Evolutionary conservation across 2,329 filamentous ascomycete genomes (phyloP).

Genomic region (Colletotrichum sp.): DNA sequence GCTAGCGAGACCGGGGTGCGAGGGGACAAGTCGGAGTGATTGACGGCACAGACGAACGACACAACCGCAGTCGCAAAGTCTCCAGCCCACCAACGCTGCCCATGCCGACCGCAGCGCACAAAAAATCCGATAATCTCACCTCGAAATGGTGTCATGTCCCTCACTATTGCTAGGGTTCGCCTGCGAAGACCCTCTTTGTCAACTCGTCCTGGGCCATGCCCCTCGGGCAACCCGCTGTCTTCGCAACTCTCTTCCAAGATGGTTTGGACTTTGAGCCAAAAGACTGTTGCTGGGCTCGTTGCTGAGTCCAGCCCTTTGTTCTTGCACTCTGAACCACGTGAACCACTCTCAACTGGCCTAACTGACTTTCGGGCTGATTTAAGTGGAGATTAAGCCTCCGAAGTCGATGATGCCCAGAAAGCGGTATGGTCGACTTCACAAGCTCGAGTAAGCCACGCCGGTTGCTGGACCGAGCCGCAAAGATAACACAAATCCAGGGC

Average conservation of each 20-base stretch:
- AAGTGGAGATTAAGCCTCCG: not conserved
- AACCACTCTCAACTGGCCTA: not conserved
- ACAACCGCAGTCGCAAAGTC: not conserved
- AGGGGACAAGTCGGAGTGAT: not conserved
- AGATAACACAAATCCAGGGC: not conserved
- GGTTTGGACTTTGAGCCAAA: not conserved
- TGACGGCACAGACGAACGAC: not conserved
- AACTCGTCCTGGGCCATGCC: not conserved
- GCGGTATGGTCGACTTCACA: not conserved
- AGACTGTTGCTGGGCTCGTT: not conserved
- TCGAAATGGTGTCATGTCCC: slow-evolving; percentile 12
- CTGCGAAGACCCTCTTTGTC: slow-evolving; percentile 6
- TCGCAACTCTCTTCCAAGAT: not conserved
- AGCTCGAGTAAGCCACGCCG: not conserved
- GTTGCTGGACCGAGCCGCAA: not conserved
- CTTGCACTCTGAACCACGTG: not conserved
- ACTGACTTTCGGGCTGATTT: not conserved
- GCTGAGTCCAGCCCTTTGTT: not conserved
- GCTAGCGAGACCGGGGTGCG: not conserved
- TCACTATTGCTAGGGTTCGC: not conserved
- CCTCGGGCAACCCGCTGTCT: not conserved
- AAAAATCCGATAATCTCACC: not conserved
- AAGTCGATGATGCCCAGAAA: not conserved
- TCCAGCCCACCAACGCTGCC: not conserved
- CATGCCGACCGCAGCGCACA: not conserved